Evolutionary conservation across 208 protist genomes (phyloP).

Genomic region (Naegleria gruberi): DNA sequence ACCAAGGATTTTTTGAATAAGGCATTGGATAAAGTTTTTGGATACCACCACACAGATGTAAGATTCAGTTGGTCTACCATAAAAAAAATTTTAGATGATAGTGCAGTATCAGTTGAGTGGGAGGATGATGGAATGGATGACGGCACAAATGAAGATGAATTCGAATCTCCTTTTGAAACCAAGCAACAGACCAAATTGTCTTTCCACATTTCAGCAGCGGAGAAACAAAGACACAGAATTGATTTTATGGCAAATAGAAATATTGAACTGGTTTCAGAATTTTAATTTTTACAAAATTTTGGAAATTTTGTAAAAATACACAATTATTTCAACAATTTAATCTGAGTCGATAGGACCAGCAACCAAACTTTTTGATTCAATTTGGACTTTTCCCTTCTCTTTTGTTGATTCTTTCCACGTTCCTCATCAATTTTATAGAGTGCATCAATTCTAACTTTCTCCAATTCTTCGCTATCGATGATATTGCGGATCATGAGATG

Average conservation of each 20-base stretch:
- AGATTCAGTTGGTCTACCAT: constrained; percentile 44
- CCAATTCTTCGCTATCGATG: no score
- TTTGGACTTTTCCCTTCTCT: no score
- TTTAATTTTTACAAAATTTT: background rate
- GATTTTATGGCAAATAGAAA: background rate
- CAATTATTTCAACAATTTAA: no score
- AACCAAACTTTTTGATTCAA: no score
- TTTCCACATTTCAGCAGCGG: background rate
- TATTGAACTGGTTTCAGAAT: background rate
- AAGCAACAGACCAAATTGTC: background rate
- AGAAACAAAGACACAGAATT: background rate
- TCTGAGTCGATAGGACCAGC: no score
- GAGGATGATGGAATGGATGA: background rate
- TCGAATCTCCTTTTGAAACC: background rate
- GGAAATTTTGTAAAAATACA: no score
- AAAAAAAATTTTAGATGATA: constrained; percentile 24
- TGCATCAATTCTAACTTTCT: no score
- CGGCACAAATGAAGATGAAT: background rate
- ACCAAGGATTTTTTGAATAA: constrained; percentile 31
- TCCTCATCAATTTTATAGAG: no score
- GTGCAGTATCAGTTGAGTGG: background rate
- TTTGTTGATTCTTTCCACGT: no score
- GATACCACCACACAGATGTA: constrained; percentile 27
- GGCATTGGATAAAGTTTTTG: constrained; percentile 37
- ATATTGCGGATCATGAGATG: no score